Base-by-base conservation (phyloP, 805 yeast species). In the Wickerhamiella azymoides region DNA sequence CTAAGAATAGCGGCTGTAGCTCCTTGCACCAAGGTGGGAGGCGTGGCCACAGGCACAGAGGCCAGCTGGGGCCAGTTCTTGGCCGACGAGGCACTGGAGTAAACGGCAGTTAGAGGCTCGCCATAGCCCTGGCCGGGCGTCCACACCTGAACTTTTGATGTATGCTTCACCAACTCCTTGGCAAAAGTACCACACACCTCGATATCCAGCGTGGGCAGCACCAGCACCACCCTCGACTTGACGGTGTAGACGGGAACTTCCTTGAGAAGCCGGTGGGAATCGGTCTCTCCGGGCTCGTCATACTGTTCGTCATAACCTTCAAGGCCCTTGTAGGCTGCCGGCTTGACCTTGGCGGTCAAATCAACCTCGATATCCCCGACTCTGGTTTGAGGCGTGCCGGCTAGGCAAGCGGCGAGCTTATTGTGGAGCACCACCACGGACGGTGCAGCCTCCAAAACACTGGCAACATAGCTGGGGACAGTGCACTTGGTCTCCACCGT, bases 1-100 rank as follows among this genome's bases (percentile, higher is more conserved):
- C 61, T 46, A 27, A 62, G 36, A 13, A 57, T 37, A n/a, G 62
- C 56, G 0, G 66, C 66, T 11, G 55, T 50, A 0, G 53, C 53
- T 2, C 66, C 66, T 8, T 59, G 56, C 10, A 61, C 47, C 19
- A 54, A 38, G 21, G 52, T 54, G 1, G 65, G 65, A 5, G 64
- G 63, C 24, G 33, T 47, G 6, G 61, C 55, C 17, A 27, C 27
- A 1, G 56, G 55, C 13, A 55, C 32, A 8, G 16, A 28, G 11
- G 36, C 19, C 14, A 13, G 8, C 7, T 40, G 17, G 24, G 24
- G 24, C 24, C 24, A 21, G 4, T 21, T 7, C 7, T 21, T 10
- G 25, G 35, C 24, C 26, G n/a, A 27, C 36, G 14, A 14, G 33
- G n/a, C 38, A 17, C n/a, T 3, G 24, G 37, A 16, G 45, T 35